phyloP scores from a whole-genome alignment of 768 basidiomycete genomes.

The Naganishia randhawae region DNA sequence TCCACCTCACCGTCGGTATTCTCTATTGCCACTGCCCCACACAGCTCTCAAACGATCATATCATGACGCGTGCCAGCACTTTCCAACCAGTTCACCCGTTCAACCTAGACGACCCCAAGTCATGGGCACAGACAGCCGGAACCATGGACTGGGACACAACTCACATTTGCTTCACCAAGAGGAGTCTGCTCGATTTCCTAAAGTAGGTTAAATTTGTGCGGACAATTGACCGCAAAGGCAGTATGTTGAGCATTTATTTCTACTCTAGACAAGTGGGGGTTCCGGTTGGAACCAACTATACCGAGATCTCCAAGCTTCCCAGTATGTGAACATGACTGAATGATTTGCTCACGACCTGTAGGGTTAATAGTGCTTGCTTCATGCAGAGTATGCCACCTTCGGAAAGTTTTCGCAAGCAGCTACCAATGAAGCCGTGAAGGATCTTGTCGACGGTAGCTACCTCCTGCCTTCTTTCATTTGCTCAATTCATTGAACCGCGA shows the following conservation, averaged over 20 bases:
- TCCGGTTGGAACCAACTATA: constrained; percentile 46
- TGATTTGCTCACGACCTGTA: neutral
- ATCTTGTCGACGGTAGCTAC: constrained; percentile 46
- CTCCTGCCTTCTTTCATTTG: neutral
- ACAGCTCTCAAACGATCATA: neutral
- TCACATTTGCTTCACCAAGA: constrained; percentile 49
- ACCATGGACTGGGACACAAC: constrained; percentile 50
- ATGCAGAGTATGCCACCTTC: constrained; percentile 48
- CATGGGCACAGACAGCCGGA: constrained; percentile 46
- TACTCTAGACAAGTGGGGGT: constrained; percentile 34
- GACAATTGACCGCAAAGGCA: neutral
- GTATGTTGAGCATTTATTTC: constrained; percentile 7
- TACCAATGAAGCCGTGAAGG: constrained; percentile 49
- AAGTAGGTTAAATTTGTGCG: constrained; percentile 43
- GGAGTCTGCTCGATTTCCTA: constrained; percentile 49
- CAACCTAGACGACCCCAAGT: constrained; percentile 46
- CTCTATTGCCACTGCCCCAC: too few relatives aligned
- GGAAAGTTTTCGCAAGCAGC: constrained; percentile 46
- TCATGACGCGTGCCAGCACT: constrained; percentile 24
- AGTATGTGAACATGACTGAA: constrained; percentile 35
- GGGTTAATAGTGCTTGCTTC: neutral
- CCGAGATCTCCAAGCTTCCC: constrained; percentile 47
- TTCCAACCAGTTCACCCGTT: constrained; percentile 50
- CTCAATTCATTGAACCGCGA: neutral
- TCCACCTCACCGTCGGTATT: too few relatives aligned